Evolutionary conservation across 106 monocot species (phyloP).

Genomic region (Acorus calamus): DNA sequence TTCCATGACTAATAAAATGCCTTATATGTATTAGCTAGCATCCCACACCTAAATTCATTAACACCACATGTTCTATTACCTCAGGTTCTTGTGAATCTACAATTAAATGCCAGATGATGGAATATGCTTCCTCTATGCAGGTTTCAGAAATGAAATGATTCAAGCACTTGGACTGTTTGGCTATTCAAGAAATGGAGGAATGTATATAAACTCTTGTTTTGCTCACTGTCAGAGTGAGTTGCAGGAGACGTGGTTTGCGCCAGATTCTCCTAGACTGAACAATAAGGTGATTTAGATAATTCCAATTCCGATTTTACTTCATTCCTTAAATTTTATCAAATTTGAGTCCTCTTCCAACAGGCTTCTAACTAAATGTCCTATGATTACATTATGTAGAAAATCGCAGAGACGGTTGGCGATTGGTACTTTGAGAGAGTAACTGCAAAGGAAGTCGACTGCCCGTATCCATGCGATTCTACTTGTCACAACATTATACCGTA

Average conservation of each 20-base stretch:
- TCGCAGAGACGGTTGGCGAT: slow-evolving; percentile 69
- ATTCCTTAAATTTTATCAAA: too few relatives aligned
- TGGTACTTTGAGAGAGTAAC: slow-evolving; percentile 62
- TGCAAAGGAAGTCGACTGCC: slow-evolving; percentile 46
- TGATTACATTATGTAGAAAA: slow-evolving; percentile 26
- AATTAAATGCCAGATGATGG: not conserved
- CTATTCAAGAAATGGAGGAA: slow-evolving; percentile 25
- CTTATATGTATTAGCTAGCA: too few relatives aligned
- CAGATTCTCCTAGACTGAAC: slow-evolving; percentile 50
- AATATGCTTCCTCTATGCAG: slow-evolving; percentile 18
- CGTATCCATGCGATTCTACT: slow-evolving; percentile 69
- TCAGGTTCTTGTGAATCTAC: too few relatives aligned
- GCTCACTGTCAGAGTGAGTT: slow-evolving; percentile 88
- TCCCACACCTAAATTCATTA: too few relatives aligned
- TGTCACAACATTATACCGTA: slow-evolving; percentile 24
- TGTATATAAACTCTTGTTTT: slow-evolving; percentile 86
- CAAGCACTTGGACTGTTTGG: slow-evolving; percentile 21
- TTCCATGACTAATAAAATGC: too few relatives aligned
- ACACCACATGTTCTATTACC: too few relatives aligned
- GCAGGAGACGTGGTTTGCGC: slow-evolving; percentile 64
- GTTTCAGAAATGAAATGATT: slow-evolving; percentile 57
- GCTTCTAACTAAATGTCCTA: not conserved
- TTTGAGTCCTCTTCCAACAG: too few relatives aligned
- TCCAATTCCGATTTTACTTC: too few relatives aligned
- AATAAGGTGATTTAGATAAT: slow-evolving; percentile 37